Evolutionary conservation across 768 basidiomycete genomes (phyloP).

Genomic region (Auricularia heimuer): DNA sequence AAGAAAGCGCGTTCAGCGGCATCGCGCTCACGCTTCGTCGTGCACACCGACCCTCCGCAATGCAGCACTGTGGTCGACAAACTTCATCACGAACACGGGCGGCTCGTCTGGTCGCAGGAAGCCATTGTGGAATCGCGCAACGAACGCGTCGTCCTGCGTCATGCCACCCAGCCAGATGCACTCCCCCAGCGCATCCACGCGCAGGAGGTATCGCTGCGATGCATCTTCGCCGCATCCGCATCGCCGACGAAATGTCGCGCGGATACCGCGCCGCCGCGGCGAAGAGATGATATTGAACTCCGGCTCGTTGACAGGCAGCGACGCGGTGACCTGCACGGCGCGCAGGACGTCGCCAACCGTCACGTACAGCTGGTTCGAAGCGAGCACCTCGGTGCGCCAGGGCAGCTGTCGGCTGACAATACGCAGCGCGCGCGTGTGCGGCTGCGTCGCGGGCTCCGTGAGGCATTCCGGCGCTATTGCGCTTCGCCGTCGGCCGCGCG

Average conservation of each 20-base stretch:
- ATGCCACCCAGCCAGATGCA: background rate
- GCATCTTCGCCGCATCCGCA: slow-evolving; percentile 25
- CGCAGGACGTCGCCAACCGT: slow-evolving; percentile 42
- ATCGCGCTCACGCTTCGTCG: no score
- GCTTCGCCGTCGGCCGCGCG: background rate
- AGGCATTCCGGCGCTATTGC: slow-evolving; percentile 16
- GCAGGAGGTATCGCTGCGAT: slow-evolving; percentile 8
- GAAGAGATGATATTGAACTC: slow-evolving; percentile 31
- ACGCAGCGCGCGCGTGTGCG: slow-evolving; percentile 19
- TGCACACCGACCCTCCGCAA: background rate
- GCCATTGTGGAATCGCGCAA: background rate
- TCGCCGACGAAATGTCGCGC: slow-evolving; percentile 33
- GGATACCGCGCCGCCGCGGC: slow-evolving; percentile 27
- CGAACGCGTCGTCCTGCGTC: background rate
- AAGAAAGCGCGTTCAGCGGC: no score
- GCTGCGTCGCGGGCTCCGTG: slow-evolving; percentile 24
- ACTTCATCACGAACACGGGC: background rate
- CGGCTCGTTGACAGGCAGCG: slow-evolving; percentile 25
- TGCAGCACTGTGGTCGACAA: background rate
- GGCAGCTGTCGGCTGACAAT: slow-evolving; percentile 24
- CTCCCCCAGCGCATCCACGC: slow-evolving; percentile 32
- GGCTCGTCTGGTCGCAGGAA: background rate
- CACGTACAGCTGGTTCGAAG: slow-evolving; percentile 17
- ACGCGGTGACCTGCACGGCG: slow-evolving; percentile 35
- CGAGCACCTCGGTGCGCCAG: slow-evolving; percentile 25